Base-by-base conservation (phyloP, 495 filamentous ascomycete species). In the Physcia stellaris region DNA sequence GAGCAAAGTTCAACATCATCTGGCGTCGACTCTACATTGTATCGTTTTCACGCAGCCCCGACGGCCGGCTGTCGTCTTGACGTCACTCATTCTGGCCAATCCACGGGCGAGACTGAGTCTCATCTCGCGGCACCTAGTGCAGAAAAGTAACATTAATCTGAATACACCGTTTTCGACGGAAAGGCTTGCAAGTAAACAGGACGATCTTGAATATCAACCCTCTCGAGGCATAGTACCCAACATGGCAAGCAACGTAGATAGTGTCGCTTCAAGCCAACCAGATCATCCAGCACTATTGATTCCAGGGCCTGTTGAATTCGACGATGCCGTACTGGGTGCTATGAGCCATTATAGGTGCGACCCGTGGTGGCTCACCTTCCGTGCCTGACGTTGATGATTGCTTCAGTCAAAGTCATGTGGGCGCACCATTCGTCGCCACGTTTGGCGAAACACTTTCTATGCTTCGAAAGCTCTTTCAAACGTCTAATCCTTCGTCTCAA, bases 301-400 rank as follows among this genome's bases (percentile, higher is more conserved):
- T 53, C 90, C 90, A 18, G 90, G 90, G 20, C 90, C 90, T 55
- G 90, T 98, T 56, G 90, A 98, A 63, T 96, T 96, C 53, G 90
- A 95, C 57, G 90, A 98, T 83, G 86, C 77, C 30, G 90, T 98
- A 35, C 75, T 98, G 32, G 70, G 84, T 57, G 83, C 86, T 40
- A 96, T 96, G 90, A 72, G 80, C 57, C 90, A 96, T 63, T 93
- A 80, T 66, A 88, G 86, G 87, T 94, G 56, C 55, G 71, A 13
- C 17, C 12, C 24, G 7, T 21, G 37, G 37, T n/a, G n/a, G n/a
- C n/a, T n/a, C n/a, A n/a, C 27, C 12, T 29, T 15, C 18, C 11
- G 11, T 2, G 34, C 13, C 10, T 24, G 2, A 24, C 27, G 23
- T 24, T 32, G 26, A 24, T 33, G 7, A 13, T n/a, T 29, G 43